A percentile compares a stretch with the other conserved stretches of the same genome.
Conservation (phyloP, 176 grass and related monocot genomes). For the Musa acuminata region DNA sequence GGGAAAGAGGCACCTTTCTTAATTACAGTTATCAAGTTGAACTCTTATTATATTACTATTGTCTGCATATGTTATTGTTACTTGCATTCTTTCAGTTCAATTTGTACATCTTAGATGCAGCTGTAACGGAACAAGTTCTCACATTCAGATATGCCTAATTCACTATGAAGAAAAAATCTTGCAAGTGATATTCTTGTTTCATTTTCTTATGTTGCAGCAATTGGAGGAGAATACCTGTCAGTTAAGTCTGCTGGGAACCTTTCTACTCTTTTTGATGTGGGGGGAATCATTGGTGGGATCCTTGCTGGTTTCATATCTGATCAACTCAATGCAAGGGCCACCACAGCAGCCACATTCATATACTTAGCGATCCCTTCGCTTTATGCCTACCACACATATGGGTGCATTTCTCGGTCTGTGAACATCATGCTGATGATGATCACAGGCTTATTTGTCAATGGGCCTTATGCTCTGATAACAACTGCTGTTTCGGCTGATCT, state of each 20-base stretch:
- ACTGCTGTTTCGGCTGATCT: slow-evolving; percentile 67
- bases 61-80: too few relatives aligned
- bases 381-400: slow-evolving; percentile 45
- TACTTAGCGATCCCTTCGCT: slow-evolving; percentile 51
- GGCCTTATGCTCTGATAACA: slow-evolving; percentile 66
- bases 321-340: slow-evolving; percentile 54
- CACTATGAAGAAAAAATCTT: too few relatives aligned
- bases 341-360: slow-evolving; percentile 52
- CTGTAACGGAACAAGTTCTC: too few relatives aligned
- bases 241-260: slow-evolving; percentile 52
- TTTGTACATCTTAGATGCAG: too few relatives aligned
- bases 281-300: slow-evolving; percentile 63
- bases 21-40: too few relatives aligned
- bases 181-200: neutral
- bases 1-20: too few relatives aligned
- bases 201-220: slow-evolving; percentile 18
- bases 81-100: too few relatives aligned
- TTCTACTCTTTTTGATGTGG: slow-evolving; percentile 54
- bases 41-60: too few relatives aligned
- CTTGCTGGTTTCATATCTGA: slow-evolving; percentile 56
- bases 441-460: slow-evolving; percentile 61
- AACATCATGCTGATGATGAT: slow-evolving; percentile 54
- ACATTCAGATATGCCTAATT: too few relatives aligned
- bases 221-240: slow-evolving; percentile 46
- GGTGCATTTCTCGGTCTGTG: slow-evolving; percentile 31